Conservation (phyloP, 306 rosid species). For the Morella rubra region DNA sequence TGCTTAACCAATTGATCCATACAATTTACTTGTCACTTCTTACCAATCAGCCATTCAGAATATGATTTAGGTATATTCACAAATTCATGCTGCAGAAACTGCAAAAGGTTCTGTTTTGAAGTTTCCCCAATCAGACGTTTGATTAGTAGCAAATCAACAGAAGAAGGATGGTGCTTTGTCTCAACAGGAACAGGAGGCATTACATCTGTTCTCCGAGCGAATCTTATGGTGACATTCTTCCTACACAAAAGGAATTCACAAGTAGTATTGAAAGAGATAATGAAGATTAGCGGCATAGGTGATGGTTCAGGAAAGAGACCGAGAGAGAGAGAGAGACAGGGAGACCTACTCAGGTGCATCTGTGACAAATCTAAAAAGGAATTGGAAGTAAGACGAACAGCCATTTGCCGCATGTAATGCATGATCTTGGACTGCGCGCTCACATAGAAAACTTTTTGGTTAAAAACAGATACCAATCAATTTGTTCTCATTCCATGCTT, state of each 20-base stretch:
- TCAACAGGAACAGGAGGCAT: conserved; percentile 94
- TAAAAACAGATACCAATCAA: conserved; percentile 10
- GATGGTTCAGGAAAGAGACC: neutral
- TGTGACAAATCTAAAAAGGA: conserved; percentile 76
- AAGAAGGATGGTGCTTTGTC: conserved; percentile 95
- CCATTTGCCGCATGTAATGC: conserved; percentile 98
- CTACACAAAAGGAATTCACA: conserved; percentile 43
- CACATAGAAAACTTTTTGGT: conserved; percentile 31
- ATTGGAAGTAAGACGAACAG: conserved; percentile 72
- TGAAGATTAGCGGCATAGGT: conserved; percentile 19
- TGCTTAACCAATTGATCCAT: neutral
- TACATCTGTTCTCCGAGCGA: conserved; percentile 92
- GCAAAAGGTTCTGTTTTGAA: conserved; percentile 75
- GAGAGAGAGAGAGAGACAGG: conserved; percentile 29
- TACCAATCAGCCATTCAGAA: conserved; percentile 89
- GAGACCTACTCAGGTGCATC: conserved; percentile 72
- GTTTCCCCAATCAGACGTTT: conserved; percentile 88
- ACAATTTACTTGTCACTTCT: conserved; percentile 22
- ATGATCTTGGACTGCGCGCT: conserved; percentile 82
- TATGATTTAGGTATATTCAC: conserved; percentile 79
- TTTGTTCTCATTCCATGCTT: neutral
- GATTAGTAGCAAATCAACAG: conserved; percentile 85
- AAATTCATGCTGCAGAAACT: conserved; percentile 93
- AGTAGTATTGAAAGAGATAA: conserved; percentile 21
- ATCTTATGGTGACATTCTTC: conserved; percentile 78